Conservation (phyloP, 2,329 filamentous ascomycete genomes). For the Mollisiaceae sp. region DNA sequence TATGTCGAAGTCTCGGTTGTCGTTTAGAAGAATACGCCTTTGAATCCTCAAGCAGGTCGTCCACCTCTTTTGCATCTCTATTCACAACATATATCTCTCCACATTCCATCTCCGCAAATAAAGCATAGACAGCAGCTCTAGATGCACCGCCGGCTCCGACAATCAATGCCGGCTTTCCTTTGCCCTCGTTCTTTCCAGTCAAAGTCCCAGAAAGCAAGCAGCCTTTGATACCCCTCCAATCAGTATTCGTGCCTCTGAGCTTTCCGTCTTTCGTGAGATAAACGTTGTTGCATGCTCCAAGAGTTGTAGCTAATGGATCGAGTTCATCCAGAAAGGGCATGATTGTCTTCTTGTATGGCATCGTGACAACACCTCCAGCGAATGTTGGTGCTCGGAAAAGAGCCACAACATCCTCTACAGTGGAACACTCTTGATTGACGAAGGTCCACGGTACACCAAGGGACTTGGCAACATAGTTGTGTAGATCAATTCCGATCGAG, state of each 20-base stretch:
- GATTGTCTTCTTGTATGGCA: conserved; percentile 82
- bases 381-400: conserved; percentile 62
- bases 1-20: conserved; percentile 22
- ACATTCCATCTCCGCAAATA: conserved; percentile 70
- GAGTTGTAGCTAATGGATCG: conserved; percentile 70
- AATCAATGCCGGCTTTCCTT: conserved; percentile 65
- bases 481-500: conserved; percentile 48
- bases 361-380: conserved; percentile 75
- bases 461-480: conserved; percentile 46
- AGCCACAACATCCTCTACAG: conserved; percentile 45
- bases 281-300: conserved; percentile 80
- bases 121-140: conserved; percentile 73
- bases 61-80: conserved; percentile 70
- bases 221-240: conserved; percentile 77
- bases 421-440: conserved; percentile 42
- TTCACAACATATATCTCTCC: conserved; percentile 77
- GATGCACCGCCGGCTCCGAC: conserved; percentile 75
- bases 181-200: conserved; percentile 44
- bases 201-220: conserved; percentile 53
- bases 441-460: conserved; percentile 46
- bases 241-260: conserved; percentile 78
- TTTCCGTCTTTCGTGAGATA: conserved; percentile 58
- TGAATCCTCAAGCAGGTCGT: conserved; percentile 68
- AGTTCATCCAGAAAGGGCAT: conserved; percentile 73
- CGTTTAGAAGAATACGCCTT: conserved; percentile 18